These are phyloP conservation scores for Dalbergia cultrata DNA, from an alignment of 306 rosid genomes.

Conservation along the genomic window DNA sequence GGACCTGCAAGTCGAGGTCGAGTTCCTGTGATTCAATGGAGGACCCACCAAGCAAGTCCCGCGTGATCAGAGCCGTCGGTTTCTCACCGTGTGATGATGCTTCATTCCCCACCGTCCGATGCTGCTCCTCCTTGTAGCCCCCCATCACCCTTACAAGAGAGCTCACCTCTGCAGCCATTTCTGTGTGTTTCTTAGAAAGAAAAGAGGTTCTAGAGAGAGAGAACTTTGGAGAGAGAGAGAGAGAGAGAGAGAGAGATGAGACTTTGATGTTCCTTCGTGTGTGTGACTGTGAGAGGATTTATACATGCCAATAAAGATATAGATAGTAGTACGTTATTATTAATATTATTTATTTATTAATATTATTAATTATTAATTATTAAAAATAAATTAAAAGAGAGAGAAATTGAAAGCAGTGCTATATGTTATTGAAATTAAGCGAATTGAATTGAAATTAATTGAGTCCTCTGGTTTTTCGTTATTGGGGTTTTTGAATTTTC, in stretches of 20 bases:
- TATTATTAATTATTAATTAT: not conserved
- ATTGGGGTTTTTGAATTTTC: constrained; percentile 42
- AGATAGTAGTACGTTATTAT: constrained; percentile 50
- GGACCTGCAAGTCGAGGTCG: constrained; percentile 98
- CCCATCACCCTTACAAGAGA: constrained; percentile 74
- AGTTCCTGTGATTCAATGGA: constrained; percentile 79
- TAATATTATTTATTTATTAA: not conserved
- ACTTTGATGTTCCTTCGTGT: constrained; percentile 42
- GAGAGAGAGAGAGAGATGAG: constrained; percentile 1
- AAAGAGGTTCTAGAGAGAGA: constrained; percentile 15
- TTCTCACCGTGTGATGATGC: constrained; percentile 58
- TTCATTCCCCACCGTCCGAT: constrained; percentile 69
- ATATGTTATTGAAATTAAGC: constrained; percentile 29
- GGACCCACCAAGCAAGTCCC: constrained; percentile 87
- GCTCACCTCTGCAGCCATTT: constrained; percentile 93
- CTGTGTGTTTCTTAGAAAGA: constrained; percentile 22
- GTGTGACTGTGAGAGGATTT: constrained; percentile 55
- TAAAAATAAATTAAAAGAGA: constrained; percentile 3
- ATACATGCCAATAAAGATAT: constrained; percentile 57
- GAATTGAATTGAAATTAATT: constrained; percentile 29
- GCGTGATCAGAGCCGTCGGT: constrained; percentile 82
- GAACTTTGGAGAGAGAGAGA: no score
- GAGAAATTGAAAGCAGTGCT: not conserved
- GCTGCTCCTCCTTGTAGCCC: constrained; percentile 70
- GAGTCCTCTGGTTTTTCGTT: constrained; percentile 41